phyloP scores from a whole-genome alignment of 202 grass and related monocot genomes.

The Setaria italica region DNA sequence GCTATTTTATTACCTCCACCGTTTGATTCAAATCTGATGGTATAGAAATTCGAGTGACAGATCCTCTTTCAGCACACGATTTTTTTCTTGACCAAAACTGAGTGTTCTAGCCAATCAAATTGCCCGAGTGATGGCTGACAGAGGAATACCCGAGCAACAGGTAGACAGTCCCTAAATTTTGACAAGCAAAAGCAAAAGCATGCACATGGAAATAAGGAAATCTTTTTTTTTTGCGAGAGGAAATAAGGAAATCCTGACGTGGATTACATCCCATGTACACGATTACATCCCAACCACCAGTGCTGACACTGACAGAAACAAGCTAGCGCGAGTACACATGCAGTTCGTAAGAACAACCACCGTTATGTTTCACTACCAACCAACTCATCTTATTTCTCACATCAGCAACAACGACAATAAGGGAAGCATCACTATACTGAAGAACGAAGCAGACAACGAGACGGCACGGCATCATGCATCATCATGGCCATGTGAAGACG shows the following conservation, averaged over 20 bases:
- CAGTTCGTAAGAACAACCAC: not conserved
- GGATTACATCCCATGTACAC: not conserved
- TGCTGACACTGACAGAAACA: not conserved
- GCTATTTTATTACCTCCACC: no score
- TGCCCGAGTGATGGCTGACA: no score
- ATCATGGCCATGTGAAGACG: not conserved
- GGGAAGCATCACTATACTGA: conserved; percentile 7
- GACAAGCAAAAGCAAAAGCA: no score
- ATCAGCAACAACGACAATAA: conserved; percentile 27
- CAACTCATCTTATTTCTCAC: conserved; percentile 25
- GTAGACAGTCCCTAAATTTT: no score
- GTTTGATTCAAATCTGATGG: no score
- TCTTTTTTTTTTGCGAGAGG: no score
- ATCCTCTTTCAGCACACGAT: no score
- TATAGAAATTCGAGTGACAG: no score
- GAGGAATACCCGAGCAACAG: no score
- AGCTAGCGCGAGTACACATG: not conserved
- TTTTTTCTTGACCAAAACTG: no score
- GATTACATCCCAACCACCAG: not conserved
- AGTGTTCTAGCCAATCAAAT: no score
- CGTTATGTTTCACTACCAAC: not conserved
- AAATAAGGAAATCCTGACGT: not conserved
- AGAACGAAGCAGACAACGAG: conserved; percentile 13
- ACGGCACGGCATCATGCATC: conserved; percentile 21
- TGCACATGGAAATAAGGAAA: not conserved